phyloP scores from a whole-genome alignment of 106 monocot genomes.

The Gastrodia elata region DNA sequence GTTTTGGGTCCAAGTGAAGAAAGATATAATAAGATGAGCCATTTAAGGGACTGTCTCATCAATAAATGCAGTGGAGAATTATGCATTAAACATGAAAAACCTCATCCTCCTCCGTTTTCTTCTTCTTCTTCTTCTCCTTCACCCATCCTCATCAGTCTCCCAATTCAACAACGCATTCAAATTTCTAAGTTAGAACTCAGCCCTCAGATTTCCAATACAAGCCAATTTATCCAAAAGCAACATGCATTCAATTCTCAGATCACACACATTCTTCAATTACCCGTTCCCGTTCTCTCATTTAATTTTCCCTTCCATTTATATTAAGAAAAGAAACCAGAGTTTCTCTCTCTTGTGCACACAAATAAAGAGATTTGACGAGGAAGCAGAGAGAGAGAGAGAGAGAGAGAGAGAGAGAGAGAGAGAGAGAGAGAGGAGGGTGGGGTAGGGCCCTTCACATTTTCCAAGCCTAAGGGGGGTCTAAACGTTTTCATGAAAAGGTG shows the following conservation, averaged over 20 bases:
- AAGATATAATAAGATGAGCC: neutral
- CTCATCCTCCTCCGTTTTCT: neutral
- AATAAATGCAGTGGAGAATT: constrained; percentile 34
- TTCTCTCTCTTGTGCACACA: no score
- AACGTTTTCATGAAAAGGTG: constrained; percentile 53
- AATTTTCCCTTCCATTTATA: neutral
- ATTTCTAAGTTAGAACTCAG: neutral
- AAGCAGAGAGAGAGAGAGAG: no score
- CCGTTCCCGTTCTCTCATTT: neutral
- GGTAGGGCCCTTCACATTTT: constrained; percentile 5
- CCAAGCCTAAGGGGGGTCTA: constrained; percentile 16
- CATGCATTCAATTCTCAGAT: constrained; percentile 3
- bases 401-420: constrained; percentile 2
- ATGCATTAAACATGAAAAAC: constrained; percentile 28
- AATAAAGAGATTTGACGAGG: no score
- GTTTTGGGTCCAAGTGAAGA: neutral
- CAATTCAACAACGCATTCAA: neutral
- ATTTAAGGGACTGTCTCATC: constrained; percentile 16
- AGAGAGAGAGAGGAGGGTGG: constrained; percentile 3
- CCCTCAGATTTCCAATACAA: neutral
- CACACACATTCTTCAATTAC: constrained; percentile 3
- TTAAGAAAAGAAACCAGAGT: constrained; percentile 1
- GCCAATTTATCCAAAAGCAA: neutral
- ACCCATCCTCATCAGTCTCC: neutral
- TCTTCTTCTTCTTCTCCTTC: no score